Percentiles rank a stretch among this genome's conserved stretches.
Conservation (phyloP, 805 yeast genomes). For the Yarrowia sp. region DNA sequence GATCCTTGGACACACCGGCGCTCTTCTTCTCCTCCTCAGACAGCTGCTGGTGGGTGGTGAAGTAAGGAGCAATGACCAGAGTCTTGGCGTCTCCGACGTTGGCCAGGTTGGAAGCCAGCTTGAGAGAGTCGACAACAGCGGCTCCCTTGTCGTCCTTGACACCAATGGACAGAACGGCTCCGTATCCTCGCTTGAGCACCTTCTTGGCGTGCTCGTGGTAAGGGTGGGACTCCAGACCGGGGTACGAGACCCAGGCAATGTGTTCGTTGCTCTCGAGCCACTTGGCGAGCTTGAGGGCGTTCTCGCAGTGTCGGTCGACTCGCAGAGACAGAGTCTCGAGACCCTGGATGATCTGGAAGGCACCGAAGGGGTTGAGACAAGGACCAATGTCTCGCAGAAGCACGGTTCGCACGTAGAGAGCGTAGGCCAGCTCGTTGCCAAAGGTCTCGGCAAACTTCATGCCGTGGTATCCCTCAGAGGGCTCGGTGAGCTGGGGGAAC, state of each 20-base stretch:
- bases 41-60: conserved; percentile 93
- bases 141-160: conserved; percentile 77
- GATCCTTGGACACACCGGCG: conserved; percentile 84
- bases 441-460: conserved; percentile 74
- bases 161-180: conserved; percentile 87
- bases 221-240: conserved; percentile 77
- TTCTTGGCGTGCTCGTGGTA: conserved; percentile 80
- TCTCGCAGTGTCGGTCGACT: conserved; percentile 85
- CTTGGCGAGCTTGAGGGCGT: conserved; percentile 76
- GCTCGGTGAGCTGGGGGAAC: conserved; percentile 87
- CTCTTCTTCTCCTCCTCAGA: conserved; percentile 72
- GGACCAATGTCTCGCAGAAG: conserved; percentile 92
- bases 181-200: conserved; percentile 74
- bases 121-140: conserved; percentile 74
- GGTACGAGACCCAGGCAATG: conserved; percentile 88
- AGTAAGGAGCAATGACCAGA: conserved; percentile 91
- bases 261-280: conserved; percentile 63
- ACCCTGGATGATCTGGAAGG: conserved; percentile 86
- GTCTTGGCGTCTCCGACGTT: conserved; percentile 97
- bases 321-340: conserved; percentile 90
- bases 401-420: conserved; percentile 77
- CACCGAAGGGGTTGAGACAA: conserved; percentile 77
- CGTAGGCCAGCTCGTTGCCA: conserved; percentile 68
- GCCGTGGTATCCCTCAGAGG: conserved; percentile 94
- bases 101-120: conserved; percentile 88